Evolutionary conservation across 495 filamentous ascomycete genomes (phyloP).

Genomic region (Penicillium lagena): DNA sequence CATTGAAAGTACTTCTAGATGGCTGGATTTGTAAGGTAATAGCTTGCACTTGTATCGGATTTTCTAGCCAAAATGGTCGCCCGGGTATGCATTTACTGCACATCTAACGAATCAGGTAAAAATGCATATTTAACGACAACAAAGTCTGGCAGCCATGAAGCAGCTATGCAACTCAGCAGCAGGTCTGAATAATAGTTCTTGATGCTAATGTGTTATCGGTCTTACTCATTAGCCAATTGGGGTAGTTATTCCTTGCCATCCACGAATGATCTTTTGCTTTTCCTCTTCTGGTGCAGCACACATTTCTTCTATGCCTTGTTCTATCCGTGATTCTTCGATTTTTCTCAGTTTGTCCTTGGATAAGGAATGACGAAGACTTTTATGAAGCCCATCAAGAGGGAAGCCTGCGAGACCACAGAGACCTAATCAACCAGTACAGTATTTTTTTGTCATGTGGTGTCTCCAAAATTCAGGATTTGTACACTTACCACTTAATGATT

Average conservation of each 20-base stretch:
- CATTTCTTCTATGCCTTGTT: slow-evolving; percentile 21
- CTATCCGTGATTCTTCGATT: slow-evolving; percentile 18
- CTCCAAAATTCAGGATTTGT: background rate
- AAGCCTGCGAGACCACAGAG: slow-evolving; percentile 65
- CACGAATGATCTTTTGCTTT: slow-evolving; percentile 8
- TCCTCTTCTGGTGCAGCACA: slow-evolving; percentile 6
- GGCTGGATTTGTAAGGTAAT: too few species aligned
- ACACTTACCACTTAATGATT: slow-evolving; percentile 60
- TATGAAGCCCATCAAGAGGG: slow-evolving; percentile 65
- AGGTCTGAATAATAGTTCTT: too few species aligned
- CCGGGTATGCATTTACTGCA: too few species aligned
- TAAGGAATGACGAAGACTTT: slow-evolving; percentile 55
- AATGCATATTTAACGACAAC: too few species aligned
- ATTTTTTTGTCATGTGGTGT: background rate
- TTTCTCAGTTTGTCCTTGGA: slow-evolving; percentile 7
- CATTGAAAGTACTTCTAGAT: too few species aligned
- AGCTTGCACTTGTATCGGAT: too few species aligned
- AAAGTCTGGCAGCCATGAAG: too few species aligned
- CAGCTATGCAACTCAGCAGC: too few species aligned
- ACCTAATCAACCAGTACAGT: slow-evolving; percentile 19
- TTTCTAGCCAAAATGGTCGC: too few species aligned
- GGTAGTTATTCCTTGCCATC: slow-evolving; percentile 6
- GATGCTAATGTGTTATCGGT: too few species aligned
- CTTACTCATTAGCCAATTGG: too few species aligned
- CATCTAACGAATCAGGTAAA: too few species aligned